Evolutionary conservation across 352 stramenopile genomes (phyloP).

Genomic region (Achlya hypogyna): DNA sequence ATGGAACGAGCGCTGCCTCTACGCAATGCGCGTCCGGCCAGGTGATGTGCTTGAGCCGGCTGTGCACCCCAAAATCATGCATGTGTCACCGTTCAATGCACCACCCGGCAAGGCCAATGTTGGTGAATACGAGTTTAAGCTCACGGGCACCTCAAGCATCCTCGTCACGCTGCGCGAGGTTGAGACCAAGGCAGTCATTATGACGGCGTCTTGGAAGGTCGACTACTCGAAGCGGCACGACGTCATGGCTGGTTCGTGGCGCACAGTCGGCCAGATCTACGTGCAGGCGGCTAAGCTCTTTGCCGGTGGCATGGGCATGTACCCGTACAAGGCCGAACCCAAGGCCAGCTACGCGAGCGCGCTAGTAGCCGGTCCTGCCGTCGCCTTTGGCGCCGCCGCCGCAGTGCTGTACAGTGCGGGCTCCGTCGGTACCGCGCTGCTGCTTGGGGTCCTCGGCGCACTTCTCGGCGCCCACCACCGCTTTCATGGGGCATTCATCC

Average conservation of each 20-base stretch:
- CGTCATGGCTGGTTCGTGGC: constrained; percentile 6
- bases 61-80: constrained; percentile 11
- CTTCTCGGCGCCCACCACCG: not conserved
- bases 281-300: not conserved
- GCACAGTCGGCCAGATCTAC: constrained; percentile 5
- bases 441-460: not conserved
- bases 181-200: not conserved
- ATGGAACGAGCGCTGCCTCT: constrained; percentile 15
- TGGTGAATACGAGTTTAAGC: constrained; percentile 15
- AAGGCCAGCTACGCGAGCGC: not conserved
- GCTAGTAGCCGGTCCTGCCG: not conserved
- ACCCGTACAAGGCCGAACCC: constrained; percentile 5
- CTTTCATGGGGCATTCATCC: constrained; percentile 1
- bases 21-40: constrained; percentile 4
- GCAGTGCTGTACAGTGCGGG: no score
- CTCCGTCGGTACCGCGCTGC: not conserved
- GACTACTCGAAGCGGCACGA: constrained; percentile 2
- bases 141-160: constrained; percentile 11
- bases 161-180: not conserved
- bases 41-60: not conserved
- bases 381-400: not conserved
- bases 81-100: constrained; percentile 15
- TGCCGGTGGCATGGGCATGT: not conserved
- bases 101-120: not conserved
- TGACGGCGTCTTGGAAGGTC: constrained; percentile 16